Evolutionary conservation across 2,329 filamentous ascomycete genomes (phyloP).

Genomic region (Exophiala alcalophila): DNA sequence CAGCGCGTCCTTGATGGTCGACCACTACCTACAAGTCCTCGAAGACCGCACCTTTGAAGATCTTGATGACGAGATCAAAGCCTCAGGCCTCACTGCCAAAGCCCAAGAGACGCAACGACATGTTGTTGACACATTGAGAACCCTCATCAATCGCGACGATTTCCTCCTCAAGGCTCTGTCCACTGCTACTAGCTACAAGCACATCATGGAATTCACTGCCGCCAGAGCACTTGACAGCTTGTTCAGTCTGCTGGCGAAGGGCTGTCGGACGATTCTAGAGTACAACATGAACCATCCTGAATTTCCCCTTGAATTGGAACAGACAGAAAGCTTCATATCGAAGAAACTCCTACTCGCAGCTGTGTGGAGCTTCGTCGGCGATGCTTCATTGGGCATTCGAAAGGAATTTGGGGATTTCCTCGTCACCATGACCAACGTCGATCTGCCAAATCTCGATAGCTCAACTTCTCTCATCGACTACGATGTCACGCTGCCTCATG

Average conservation of each 20-base stretch:
- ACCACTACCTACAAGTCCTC: constrained; percentile 82
- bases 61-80: constrained; percentile 84
- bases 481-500: constrained; percentile 80
- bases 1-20: constrained; percentile 85
- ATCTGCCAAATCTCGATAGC: constrained; percentile 75
- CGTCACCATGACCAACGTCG: constrained; percentile 77
- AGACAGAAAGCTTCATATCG: constrained; percentile 81
- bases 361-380: constrained; percentile 93
- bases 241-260: constrained; percentile 94
- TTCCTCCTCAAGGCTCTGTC: constrained; percentile 77
- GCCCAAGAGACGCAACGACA: constrained; percentile 74
- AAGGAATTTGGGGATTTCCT: constrained; percentile 86
- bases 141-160: constrained; percentile 71
- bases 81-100: constrained; percentile 72
- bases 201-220: constrained; percentile 98
- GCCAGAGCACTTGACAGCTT: constrained; percentile 87
- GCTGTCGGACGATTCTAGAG: constrained; percentile 85
- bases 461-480: constrained; percentile 90
- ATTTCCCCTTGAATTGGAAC: constrained; percentile 85
- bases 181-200: constrained; percentile 73
- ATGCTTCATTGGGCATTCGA: constrained; percentile 83
- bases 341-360: constrained; percentile 92
- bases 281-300: constrained; percentile 94
- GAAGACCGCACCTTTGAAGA: constrained; percentile 86
- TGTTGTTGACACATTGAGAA: constrained; percentile 74